Conservation (phyloP, 257 asterid genomes). For the Ophiorrhiza pumila region DNA sequence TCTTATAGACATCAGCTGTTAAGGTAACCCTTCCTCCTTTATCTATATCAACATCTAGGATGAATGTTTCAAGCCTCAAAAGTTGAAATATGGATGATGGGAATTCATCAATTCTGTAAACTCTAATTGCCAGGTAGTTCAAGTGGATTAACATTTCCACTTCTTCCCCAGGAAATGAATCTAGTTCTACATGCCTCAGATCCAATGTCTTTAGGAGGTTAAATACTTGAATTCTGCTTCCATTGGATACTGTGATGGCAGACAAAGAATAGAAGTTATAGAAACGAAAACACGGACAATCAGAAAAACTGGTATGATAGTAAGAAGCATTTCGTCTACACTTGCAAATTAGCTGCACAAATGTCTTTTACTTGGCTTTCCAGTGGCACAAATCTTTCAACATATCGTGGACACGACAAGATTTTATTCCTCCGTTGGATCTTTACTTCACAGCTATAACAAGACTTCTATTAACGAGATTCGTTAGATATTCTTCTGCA, state of each 20-base stretch:
- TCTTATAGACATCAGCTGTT: background rate
- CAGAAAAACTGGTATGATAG: background rate
- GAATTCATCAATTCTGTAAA: background rate
- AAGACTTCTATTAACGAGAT: background rate
- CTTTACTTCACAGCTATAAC: background rate
- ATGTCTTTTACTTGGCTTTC: background rate
- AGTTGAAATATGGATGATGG: background rate
- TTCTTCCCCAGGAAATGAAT: background rate
- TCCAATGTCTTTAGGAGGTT: background rate
- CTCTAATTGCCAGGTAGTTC: background rate
- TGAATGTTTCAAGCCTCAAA: conserved; percentile 1
- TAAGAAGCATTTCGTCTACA: background rate
- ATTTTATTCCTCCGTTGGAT: background rate
- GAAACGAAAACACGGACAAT: background rate
- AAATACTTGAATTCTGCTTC: background rate
- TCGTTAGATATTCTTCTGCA: background rate
- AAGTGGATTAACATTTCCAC: background rate
- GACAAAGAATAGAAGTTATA: background rate
- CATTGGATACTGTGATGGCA: background rate
- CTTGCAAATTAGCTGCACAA: background rate
- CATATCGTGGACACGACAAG: background rate
- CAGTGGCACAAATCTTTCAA: background rate
- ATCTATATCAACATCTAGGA: background rate
- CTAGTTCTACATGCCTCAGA: background rate
- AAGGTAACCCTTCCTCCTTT: background rate